Evolutionary conservation across 2,329 filamentous ascomycete species (phyloP), one percentile per base, ranked within the genome.

Genomic region (Colletotrichum lindemuthianum): DNA sequence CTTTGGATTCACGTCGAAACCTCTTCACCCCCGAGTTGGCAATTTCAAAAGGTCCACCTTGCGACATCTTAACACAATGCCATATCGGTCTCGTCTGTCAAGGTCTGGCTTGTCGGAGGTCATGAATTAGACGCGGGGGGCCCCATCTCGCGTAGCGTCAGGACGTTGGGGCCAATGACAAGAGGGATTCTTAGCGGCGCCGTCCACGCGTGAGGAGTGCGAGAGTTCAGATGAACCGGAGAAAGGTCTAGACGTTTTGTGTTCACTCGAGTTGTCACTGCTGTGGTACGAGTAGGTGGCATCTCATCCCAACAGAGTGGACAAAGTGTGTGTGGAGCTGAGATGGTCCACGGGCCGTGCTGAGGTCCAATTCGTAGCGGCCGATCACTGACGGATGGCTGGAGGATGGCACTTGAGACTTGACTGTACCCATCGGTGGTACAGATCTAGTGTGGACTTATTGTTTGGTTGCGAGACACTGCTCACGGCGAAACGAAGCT

Each of bases 81-180:
- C 32, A 41, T 57, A 49, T 58, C 9, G 32, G 37, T 58, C 47
- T 43, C 36, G 36, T 41, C 44, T 1, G 24, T n/a, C 37, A 48
- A 24, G 55, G 55, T 58, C 8, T 50, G 24, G 55, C 55, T 44
- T 37, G 45, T 58, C 45, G 45, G 55, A 58, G 55, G 32, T 24
- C 24, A 24, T 24, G 6, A 9, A 4, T 8, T 8, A 24, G n/a
- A 3, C 41, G 41, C 41, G 8, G 43, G 16, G 16, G 43, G 41
- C 10, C 15, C 52, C 53, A 56, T 56, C 43, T 56, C 53, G 53
- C 53, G 53, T 56, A 56, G 32, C 43, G 40, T 15, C 34, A 34
- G 41, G 33, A 32, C 53, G 40, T 16, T 43, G 13, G 54, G 15
- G 37, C 24, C 24, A 41, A 57, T 12, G 54, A 34, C 43, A 48